Evolutionary conservation across 371 early-diverging fungal species (phyloP).

Genomic region (Dinochytrium kinnereticum): DNA sequence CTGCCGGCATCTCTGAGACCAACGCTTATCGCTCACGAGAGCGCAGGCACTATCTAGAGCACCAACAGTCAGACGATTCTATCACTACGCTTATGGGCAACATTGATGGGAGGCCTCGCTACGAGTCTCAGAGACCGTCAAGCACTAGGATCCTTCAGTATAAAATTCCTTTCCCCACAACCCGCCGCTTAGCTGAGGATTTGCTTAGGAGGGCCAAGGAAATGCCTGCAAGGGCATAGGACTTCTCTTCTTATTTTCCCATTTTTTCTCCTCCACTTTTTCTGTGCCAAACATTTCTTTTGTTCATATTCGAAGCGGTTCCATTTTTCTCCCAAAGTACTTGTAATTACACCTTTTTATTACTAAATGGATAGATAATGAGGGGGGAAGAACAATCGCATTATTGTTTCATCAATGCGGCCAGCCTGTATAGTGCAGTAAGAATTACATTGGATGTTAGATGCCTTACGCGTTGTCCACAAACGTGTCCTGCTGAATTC

Average conservation of each 20-base stretch:
- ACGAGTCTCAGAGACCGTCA: background rate
- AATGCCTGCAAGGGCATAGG: background rate
- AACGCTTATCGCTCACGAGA: background rate
- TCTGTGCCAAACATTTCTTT: no score
- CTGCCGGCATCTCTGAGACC: background rate
- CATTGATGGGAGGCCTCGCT: background rate
- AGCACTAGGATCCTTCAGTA: conserved; percentile 8
- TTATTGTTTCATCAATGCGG: background rate
- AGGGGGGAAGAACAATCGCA: background rate
- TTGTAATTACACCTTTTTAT: background rate
- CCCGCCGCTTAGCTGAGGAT: conserved; percentile 26
- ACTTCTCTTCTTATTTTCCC: background rate
- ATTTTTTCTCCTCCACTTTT: no score
- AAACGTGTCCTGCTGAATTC: conserved; percentile 41
- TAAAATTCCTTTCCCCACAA: conserved; percentile 16
- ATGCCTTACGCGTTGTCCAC: conserved; percentile 43
- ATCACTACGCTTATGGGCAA: background rate
- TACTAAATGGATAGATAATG: background rate
- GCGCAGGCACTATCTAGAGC: background rate
- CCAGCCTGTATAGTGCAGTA: conserved; percentile 4
- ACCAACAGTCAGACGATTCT: background rate
- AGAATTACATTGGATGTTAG: no score
- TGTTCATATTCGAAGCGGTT: background rate
- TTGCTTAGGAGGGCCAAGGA: conserved; percentile 21
- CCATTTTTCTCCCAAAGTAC: background rate